Percentiles rank a stretch among this genome's conserved stretches.
Evolutionary conservation across 2,329 filamentous ascomycete genomes (phyloP).

Genomic region (Xylaria sp.): DNA sequence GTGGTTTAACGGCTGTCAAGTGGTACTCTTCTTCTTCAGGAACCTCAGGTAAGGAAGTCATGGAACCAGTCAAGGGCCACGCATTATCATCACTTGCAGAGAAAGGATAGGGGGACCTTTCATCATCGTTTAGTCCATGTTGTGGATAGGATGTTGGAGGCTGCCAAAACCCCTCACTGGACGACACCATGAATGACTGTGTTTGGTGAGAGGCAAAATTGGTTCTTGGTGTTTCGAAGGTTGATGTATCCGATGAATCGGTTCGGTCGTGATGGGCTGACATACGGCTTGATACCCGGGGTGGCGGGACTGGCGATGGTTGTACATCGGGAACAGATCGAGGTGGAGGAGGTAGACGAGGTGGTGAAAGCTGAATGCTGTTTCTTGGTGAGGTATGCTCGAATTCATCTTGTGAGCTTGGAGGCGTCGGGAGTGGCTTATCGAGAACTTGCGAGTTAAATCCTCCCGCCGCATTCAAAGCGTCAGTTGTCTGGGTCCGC

Average conservation of each 20-base stretch:
- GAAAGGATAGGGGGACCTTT: conserved; percentile 53
- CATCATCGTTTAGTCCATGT: conserved; percentile 20
- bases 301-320: conserved; percentile 59
- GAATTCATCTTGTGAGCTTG: conserved; percentile 51
- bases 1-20: conserved; percentile 53
- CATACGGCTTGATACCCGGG: conserved; percentile 66
- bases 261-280: conserved; percentile 58
- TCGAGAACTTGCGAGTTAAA: conserved; percentile 28
- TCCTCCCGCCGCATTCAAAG: conserved; percentile 8
- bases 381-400: conserved; percentile 62
- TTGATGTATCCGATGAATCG: conserved; percentile 52
- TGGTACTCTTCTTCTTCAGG: conserved; percentile 71
- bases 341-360: conserved; percentile 63
- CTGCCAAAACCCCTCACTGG: conserved; percentile 31
- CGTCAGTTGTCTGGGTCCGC: conserved; percentile 37
- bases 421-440: conserved; percentile 47
- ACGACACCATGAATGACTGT: conserved; percentile 52
- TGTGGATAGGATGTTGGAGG: conserved; percentile 24
- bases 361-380: conserved; percentile 59
- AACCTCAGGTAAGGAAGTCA: conserved; percentile 64
- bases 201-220: conserved; percentile 59
- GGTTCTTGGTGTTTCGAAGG: conserved; percentile 58
- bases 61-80: conserved; percentile 58
- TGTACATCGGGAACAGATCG: conserved; percentile 58
- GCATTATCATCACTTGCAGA: conserved; percentile 57